Evolutionary conservation across 805 yeast species (phyloP).

Genomic region (Kazachstania viticola): DNA sequence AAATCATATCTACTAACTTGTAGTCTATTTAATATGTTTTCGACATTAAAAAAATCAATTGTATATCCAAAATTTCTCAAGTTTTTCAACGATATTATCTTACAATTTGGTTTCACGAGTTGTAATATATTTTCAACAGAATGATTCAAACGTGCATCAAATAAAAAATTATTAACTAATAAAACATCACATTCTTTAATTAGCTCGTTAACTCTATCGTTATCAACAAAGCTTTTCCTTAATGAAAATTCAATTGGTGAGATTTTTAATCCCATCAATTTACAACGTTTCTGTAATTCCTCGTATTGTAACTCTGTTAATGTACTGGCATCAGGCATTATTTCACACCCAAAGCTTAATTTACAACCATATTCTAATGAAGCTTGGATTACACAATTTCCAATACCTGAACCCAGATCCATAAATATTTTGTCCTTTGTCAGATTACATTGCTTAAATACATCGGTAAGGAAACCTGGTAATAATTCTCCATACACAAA

Average conservation of each 20-base stretch:
- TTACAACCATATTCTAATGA: conserved; percentile 75
- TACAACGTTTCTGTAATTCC: conserved; percentile 48
- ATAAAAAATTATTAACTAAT: conserved; percentile 72
- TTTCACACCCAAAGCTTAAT: conserved; percentile 75
- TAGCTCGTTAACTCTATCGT: conserved; percentile 40
- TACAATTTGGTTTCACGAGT: conserved; percentile 60
- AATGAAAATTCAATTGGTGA: conserved; percentile 49
- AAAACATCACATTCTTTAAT: conserved; percentile 59
- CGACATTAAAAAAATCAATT: conserved; percentile 41
- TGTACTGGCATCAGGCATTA: conserved; percentile 71
- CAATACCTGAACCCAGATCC: conserved; percentile 91
- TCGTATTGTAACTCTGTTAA: conserved; percentile 49
- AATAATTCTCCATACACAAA: conserved; percentile 85
- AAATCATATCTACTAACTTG: conserved; percentile 52
- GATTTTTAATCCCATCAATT: conserved; percentile 50
- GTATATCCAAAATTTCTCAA: conserved; percentile 66
- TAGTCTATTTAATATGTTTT: conserved; percentile 51
- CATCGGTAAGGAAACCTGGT: conserved; percentile 62
- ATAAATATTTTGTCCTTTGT: conserved; percentile 48
- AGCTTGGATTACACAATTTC: conserved; percentile 83
- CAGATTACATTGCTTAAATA: conserved; percentile 49
- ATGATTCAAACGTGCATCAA: conserved; percentile 62
- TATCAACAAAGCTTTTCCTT: conserved; percentile 60
- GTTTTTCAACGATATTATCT: conserved; percentile 67
- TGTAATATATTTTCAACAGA: conserved; percentile 54